A percentile compares a stretch with the other conserved stretches of the same genome.
These are phyloP conservation scores for Saitoella complicata DNA, from an alignment of 805 yeast species.

Conservation along the genomic window DNA sequence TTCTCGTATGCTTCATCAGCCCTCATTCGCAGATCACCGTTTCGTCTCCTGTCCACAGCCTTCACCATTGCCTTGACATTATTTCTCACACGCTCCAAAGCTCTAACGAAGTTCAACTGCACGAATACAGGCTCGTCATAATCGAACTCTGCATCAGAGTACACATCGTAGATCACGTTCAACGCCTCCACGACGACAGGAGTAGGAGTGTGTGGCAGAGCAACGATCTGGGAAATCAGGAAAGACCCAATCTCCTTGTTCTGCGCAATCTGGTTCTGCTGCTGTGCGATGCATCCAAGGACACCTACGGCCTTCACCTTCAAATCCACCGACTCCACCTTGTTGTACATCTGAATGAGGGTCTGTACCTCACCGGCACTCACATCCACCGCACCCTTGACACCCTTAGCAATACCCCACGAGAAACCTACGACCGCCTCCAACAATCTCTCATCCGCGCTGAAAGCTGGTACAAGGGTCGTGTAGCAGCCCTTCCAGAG, in stretches of 20 bases:
- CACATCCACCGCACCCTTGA: constrained; percentile 19
- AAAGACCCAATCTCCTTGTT: constrained; percentile 33
- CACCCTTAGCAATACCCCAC: constrained; percentile 28
- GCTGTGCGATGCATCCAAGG: constrained; percentile 33
- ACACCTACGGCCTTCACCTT: constrained; percentile 35
- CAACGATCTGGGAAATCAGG: constrained; percentile 22
- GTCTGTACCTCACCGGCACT: constrained; percentile 1
- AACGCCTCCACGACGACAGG: constrained; percentile 41
- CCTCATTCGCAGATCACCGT: constrained; percentile 38
- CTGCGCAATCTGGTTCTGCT: constrained; percentile 28
- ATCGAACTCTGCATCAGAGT: constrained; percentile 50
- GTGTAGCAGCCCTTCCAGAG: constrained; percentile 14
- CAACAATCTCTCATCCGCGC: constrained; percentile 15
- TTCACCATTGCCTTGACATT: constrained; percentile 39
- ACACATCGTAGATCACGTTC: constrained; percentile 58
- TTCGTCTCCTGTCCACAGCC: constrained; percentile 48
- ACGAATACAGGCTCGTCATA: constrained; percentile 62
- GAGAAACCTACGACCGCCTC: constrained; percentile 27
- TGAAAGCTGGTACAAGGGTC: constrained; percentile 7
- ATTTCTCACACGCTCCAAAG: constrained; percentile 30
- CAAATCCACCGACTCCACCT: constrained; percentile 21
- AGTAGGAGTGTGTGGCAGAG: constrained; percentile 19
- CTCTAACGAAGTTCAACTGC: constrained; percentile 28
- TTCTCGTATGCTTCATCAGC: constrained; percentile 55
- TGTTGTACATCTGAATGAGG: constrained; percentile 3